Evolutionary conservation across 805 yeast species (phyloP).

Genomic region (Starmerella vaccinii): DNA sequence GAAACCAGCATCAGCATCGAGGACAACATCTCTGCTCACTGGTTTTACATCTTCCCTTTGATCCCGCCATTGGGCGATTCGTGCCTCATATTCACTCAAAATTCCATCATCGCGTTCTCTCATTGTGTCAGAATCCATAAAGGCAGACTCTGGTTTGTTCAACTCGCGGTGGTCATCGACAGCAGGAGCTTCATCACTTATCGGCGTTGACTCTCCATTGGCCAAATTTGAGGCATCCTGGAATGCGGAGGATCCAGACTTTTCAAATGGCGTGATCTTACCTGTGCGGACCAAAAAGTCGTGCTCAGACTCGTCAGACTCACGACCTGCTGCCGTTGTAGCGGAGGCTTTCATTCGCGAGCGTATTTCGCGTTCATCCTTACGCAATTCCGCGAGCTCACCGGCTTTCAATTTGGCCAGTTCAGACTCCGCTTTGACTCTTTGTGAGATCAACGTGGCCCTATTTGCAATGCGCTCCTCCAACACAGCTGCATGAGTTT

Average conservation of each 20-base stretch:
- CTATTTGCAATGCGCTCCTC: constrained; percentile 42
- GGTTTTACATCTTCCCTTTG: constrained; percentile 32
- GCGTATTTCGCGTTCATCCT: constrained; percentile 55
- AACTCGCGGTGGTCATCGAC: constrained; percentile 19
- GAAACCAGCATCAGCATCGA: constrained; percentile 48
- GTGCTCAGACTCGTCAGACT: constrained; percentile 62
- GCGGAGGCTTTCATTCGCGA: constrained; percentile 35
- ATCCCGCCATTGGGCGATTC: constrained; percentile 36
- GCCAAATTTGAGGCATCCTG: constrained; percentile 27
- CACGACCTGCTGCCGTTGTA: constrained; percentile 10
- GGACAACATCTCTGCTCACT: constrained; percentile 25
- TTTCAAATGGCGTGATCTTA: constrained; percentile 84
- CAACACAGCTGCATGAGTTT: constrained; percentile 39
- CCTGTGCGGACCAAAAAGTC: constrained; percentile 84
- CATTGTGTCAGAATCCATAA: constrained; percentile 24
- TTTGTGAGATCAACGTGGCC: constrained; percentile 54
- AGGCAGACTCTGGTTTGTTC: constrained; percentile 15
- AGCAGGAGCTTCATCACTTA: constrained; percentile 23
- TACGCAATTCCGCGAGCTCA: constrained; percentile 44
- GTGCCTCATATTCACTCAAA: constrained; percentile 45
- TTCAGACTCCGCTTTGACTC: constrained; percentile 45
- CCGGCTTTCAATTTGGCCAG: constrained; percentile 40
- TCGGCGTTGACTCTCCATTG: not conserved
- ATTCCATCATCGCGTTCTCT: constrained; percentile 69
- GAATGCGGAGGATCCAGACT: constrained; percentile 8